Evolutionary conservation across 352 stramenopile genomes (phyloP), one percentile per base, ranked within the genome.

Genomic region (Blastocystis sp.): DNA sequence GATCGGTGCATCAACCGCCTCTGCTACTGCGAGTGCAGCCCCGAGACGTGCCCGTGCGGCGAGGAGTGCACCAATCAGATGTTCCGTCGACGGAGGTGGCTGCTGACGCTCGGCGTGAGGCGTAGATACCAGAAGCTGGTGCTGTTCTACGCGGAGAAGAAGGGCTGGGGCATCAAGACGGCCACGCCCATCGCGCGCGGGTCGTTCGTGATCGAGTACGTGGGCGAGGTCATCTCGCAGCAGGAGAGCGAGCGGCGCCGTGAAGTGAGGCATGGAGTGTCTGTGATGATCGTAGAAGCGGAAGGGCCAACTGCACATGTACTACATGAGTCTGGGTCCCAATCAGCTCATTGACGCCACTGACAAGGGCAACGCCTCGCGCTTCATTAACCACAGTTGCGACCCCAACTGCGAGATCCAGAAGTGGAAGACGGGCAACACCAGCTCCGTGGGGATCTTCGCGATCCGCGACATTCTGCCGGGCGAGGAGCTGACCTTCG

Each of bases 221-320:
- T 97, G 29, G 95, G 95, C 33, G 95, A 97, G 91, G 94, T 97
- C 70, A 97, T 96, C 79, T 93, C 95, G 90, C 92, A 96, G 77
- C 94, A 95, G 61, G 94, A 97, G 71, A 90, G 90, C 55, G 37
- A 80, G 26, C n/a, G 85, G 66, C 35, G 81, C 29, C 59, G 91
- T 26, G 65, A 91, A 26, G 66, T 82, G 50, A 45, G 91, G 26
- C 76, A n/a, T n/a, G 92, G 35, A 55, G 60, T 78, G 62, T 9
- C 4, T 39, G 76, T 67, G 60, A 59, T 31, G 9, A 33, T 12
- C 45, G 70, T 62, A 65, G 31, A 61, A 65, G 79, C 79, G 61
- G 35, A 26, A 62, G 59, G 26, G 79, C 24, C 91, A 93, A 60
- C 50, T 91, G 24, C 80, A 92, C 35, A 90, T 91, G 63, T 93